Base-by-base conservation (phyloP, 2,329 filamentous ascomycete genomes). In the Pyrenophora teres region DNA sequence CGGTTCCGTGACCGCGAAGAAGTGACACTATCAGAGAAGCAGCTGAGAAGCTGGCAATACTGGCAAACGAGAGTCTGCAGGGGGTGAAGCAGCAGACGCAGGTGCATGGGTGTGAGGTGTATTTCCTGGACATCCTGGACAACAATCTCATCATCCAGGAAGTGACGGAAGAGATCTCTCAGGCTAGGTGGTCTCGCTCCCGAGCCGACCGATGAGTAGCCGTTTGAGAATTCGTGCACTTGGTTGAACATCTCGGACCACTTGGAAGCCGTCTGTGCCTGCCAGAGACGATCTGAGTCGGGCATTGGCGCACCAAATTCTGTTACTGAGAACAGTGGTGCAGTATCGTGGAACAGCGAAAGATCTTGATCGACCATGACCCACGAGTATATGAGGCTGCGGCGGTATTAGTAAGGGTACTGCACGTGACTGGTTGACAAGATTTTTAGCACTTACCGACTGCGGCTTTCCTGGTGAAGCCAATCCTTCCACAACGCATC, bases 341-440 rank as follows among this genome's bases (percentile, higher is more conserved):
- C 64, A 2, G 66, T 64, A 62, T 81, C 77, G 47, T 79, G 68
- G 60, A 56, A 76, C 63, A 43, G 70, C 3, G 70, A 69, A 3
- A 71, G 41, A 44, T 90, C 87, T 63, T 89, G 87, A 65, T 90
- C 87, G 19, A 88, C 80, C 82, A 88, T 87, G 16, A 87, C 83
- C 84, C 87, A 90, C 47, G 87, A 88, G 72, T 90, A 89, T n/a
- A 88, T 83, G 27, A 90, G 76, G 59, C 87, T 87, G 39, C 4
- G 32, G 15, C 18, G 4, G 16, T 37, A 21, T 65, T 56, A 65
- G 56, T 40, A 49, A 43, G 39, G 35, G 13, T 38, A 35, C n/a
- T 45, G 50, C 63, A 70, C 63, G 55, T 62, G 60, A 60, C 51
- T 42, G 25, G 45, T 42, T 16, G 43, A 51, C 36, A 50, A 39